Percentiles rank a stretch among this genome's conserved stretches.
Conservation (phyloP, 148 eudicot species). For the Rhododendron henanense region DNA sequence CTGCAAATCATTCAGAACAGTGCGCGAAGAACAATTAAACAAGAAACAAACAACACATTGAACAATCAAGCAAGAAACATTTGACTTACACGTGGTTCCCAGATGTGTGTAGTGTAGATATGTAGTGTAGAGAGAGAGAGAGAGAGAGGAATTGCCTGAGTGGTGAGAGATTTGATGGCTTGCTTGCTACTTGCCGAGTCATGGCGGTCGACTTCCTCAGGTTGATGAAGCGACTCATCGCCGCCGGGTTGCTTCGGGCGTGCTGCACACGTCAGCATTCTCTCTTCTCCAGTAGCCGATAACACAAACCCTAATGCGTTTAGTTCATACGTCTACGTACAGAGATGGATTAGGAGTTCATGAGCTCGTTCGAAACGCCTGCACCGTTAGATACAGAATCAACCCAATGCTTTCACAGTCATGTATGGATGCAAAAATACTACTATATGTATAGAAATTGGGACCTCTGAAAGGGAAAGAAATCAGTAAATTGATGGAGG, state of each 20-base stretch:
- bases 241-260: conserved; percentile 56
- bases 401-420: too few relatives aligned
- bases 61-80: too few relatives aligned
- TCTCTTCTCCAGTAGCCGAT: neutral
- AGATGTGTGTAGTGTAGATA: neutral
- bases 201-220: conserved; percentile 30
- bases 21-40: too few relatives aligned
- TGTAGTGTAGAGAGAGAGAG: neutral
- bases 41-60: too few relatives aligned
- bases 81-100: too few relatives aligned
- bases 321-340: neutral
- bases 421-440: too few relatives aligned
- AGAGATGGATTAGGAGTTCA: neutral
- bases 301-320: neutral
- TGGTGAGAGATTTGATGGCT: conserved; percentile 59
- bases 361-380: neutral
- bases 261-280: conserved; percentile 88
- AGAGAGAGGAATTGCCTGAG: conserved; percentile 58
- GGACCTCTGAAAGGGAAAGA: conserved; percentile 3
- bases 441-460: neutral
- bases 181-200: conserved; percentile 45
- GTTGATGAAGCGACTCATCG: conserved; percentile 40
- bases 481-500: neutral
- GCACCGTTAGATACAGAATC: neutral
- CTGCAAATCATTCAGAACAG: conserved; percentile 15